Conservation (phyloP, 768 basidiomycete genomes). For the Gautieria morchelliformis region DNA sequence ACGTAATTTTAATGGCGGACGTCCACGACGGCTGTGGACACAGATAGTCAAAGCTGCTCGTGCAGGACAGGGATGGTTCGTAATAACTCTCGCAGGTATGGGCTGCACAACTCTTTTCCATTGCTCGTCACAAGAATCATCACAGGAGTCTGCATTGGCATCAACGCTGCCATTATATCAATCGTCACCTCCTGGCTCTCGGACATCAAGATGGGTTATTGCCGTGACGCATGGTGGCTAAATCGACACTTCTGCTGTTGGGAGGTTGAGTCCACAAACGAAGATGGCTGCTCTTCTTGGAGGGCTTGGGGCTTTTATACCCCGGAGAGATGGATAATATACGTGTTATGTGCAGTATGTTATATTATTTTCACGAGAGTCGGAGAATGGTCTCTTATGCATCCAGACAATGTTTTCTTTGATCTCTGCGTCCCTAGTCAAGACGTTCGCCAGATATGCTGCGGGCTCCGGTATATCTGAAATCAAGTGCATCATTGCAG, state of each 20-base stretch:
- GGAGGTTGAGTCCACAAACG: conserved; percentile 79
- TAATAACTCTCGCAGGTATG: conserved; percentile 84
- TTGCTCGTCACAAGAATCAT: conserved; percentile 4
- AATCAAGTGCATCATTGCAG: conserved; percentile 95
- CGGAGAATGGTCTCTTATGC: background rate
- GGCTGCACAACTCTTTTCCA: conserved; percentile 11
- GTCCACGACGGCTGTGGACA: conserved; percentile 50
- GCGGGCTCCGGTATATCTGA: conserved; percentile 98
- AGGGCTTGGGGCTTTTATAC: conserved; percentile 74
- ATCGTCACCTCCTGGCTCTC: conserved; percentile 96
- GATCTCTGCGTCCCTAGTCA: conserved; percentile 81
- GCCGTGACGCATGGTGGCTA: conserved; percentile 95
- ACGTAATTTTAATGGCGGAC: conserved; percentile 39
- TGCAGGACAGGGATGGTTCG: conserved; percentile 85
- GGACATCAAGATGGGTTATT: conserved; percentile 96
- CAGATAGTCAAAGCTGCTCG: conserved; percentile 49
- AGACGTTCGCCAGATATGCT: conserved; percentile 84
- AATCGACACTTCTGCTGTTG: conserved; percentile 98
- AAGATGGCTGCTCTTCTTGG: conserved; percentile 85
- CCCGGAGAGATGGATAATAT: conserved; percentile 71
- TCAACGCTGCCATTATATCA: conserved; percentile 91
- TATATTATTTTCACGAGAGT: background rate
- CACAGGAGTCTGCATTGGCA: conserved; percentile 79
- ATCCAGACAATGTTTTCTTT: conserved; percentile 71
- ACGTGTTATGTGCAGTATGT: conserved; percentile 83